phyloP scores from a whole-genome alignment of 345 rosid species.

The Acer yangbiense region DNA sequence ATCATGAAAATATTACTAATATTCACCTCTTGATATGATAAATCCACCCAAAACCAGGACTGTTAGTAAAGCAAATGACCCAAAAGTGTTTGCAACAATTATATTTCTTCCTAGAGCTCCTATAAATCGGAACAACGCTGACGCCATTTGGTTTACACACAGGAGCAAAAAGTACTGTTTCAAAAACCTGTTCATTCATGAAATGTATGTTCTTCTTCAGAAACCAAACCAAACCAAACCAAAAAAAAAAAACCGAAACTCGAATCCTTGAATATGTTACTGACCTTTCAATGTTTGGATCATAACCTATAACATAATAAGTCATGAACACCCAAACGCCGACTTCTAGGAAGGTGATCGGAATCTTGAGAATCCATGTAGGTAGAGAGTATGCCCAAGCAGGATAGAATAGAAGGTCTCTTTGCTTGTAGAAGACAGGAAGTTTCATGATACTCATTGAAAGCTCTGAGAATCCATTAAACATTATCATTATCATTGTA shows the following conservation, averaged over 20 bases:
- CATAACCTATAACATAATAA: constrained; percentile 58
- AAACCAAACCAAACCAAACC: neutral
- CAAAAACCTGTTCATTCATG: constrained; percentile 48
- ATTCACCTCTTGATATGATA: constrained; percentile 54
- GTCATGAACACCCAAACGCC: constrained; percentile 59
- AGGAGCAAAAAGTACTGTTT: constrained; percentile 53
- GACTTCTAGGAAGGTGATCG: constrained; percentile 60
- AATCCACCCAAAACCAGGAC: constrained; percentile 64
- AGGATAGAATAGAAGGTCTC: constrained; percentile 81
- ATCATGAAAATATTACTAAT: neutral
- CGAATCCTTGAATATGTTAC: neutral
- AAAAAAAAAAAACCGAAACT: neutral
- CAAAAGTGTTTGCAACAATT: constrained; percentile 62
- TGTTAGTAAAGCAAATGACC: constrained; percentile 50
- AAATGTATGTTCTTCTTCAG: constrained; percentile 5
- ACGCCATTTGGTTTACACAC: constrained; percentile 55
- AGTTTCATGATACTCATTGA: constrained; percentile 71
- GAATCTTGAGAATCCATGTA: constrained; percentile 81
- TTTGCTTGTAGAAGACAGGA: constrained; percentile 92
- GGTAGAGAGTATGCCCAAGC: constrained; percentile 91
- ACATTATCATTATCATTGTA: constrained; percentile 49
- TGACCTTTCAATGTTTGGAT: constrained; percentile 52
- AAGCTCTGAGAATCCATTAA: constrained; percentile 82
- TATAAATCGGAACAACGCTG: constrained; percentile 53
- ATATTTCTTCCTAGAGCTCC: constrained; percentile 61